phyloP scores from a whole-genome alignment of 352 stramenopile genomes.

The Phytophthora fragariaefolia region DNA sequence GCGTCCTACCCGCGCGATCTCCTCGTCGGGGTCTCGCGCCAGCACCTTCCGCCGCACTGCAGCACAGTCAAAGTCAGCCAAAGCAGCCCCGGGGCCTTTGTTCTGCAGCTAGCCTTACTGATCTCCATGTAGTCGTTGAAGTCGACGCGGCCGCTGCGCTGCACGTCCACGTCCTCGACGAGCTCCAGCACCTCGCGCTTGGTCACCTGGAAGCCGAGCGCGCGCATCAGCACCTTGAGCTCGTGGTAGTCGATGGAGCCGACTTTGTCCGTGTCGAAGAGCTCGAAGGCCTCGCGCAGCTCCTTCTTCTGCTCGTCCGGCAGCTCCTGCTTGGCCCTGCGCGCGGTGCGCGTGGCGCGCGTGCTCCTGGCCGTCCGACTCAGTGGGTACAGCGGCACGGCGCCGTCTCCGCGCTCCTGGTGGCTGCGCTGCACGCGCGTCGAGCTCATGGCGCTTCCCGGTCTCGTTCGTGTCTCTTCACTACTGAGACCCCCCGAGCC shows the following conservation, averaged over 20 bases:
- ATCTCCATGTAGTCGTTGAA: slow-evolving; percentile 94
- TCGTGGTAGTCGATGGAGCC: slow-evolving; percentile 94
- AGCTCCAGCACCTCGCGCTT: slow-evolving; percentile 91
- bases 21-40: slow-evolving; percentile 90
- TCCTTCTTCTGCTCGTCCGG: slow-evolving; percentile 90
- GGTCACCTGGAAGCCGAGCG: slow-evolving; percentile 92
- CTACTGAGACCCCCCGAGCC: slow-evolving; percentile 15
- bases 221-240: slow-evolving; percentile 94
- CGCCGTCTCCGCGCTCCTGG: slow-evolving; percentile 36
- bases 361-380: slow-evolving; percentile 27
- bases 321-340: slow-evolving; percentile 74
- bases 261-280: slow-evolving; percentile 94
- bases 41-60: slow-evolving; percentile 84
- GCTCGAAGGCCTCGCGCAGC: slow-evolving; percentile 92
- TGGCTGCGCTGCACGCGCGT: slow-evolving; percentile 38
- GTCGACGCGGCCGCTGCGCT: slow-evolving; percentile 84
- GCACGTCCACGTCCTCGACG: slow-evolving; percentile 90
- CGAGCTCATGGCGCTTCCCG: slow-evolving; percentile 27
- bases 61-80: slow-evolving; percentile 18
- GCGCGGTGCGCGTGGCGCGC: slow-evolving; percentile 19
- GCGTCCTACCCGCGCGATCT: slow-evolving; percentile 84
- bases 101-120: slow-evolving; percentile 52
- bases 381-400: slow-evolving; percentile 32
- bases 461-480: slow-evolving; percentile 28
- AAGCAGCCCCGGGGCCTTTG: background rate